Conservation (phyloP, 2,329 filamentous ascomycete genomes). For the Ilyonectria sp. region DNA sequence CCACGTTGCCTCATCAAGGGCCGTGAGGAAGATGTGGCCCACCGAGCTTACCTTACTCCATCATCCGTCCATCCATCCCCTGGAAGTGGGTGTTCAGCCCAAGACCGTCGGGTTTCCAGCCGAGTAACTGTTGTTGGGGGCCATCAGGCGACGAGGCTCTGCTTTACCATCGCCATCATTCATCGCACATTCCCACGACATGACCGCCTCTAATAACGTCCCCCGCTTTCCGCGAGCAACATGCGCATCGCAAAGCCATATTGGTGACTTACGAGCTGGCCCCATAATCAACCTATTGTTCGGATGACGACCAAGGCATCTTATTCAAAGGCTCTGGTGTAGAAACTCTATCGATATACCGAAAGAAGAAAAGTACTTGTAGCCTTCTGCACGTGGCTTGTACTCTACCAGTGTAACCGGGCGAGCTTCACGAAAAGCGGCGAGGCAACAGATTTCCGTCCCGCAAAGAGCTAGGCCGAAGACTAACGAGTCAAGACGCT, state of each 20-base stretch:
- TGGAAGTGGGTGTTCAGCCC: constrained; percentile 32
- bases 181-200: not conserved
- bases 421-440: not conserved
- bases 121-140: not conserved
- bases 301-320: not conserved
- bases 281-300: not conserved
- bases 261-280: not conserved
- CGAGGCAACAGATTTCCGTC: not conserved
- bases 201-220: not conserved
- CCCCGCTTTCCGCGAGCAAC: not conserved
- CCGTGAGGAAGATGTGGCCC: constrained; percentile 20
- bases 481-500: constrained; percentile 20
- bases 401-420: not conserved
- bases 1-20: constrained; percentile 43
- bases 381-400: constrained; percentile 20
- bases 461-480: constrained; percentile 34
- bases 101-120: constrained; percentile 6
- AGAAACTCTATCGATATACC: not conserved
- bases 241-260: not conserved
- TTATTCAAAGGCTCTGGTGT: not conserved
- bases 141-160: constrained; percentile 4
- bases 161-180: not conserved
- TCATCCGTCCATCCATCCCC: constrained; percentile 34
- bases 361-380: not conserved
- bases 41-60: constrained; percentile 37